Conservation (phyloP, 768 basidiomycete genomes). For the Mrakia gelida region DNA sequence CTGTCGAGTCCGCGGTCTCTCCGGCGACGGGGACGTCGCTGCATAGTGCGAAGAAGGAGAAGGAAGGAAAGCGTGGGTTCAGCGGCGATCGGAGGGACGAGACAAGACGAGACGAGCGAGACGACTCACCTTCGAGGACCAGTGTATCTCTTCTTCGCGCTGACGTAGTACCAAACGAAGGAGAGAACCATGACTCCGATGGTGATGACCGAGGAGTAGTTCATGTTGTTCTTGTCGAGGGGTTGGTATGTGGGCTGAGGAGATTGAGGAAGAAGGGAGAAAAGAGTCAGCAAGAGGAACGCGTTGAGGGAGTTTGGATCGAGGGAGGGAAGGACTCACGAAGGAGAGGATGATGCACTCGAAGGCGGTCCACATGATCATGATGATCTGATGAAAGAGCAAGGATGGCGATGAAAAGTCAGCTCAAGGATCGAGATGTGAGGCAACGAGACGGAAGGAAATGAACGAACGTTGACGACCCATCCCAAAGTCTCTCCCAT, state of each 20-base stretch:
- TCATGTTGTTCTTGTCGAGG: constrained; percentile 69
- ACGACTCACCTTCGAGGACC: constrained; percentile 30
- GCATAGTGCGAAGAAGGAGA: neutral
- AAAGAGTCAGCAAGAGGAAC: constrained; percentile 41
- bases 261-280: constrained; percentile 55
- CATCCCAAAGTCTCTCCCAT: constrained; percentile 21
- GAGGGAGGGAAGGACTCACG: constrained; percentile 25
- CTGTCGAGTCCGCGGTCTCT: neutral
- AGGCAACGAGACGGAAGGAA: neutral
- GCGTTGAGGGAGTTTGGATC: neutral
- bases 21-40: constrained; percentile 3
- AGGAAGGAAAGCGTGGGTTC: neutral
- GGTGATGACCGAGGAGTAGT: constrained; percentile 53
- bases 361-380: constrained; percentile 49
- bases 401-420: constrained; percentile 50
- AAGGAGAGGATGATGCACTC: constrained; percentile 33
- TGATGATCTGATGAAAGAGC: constrained; percentile 55
- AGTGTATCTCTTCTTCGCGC: constrained; percentile 34
- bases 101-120: neutral
- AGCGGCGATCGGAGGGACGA: neutral
- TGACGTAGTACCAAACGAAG: constrained; percentile 35
- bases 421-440: neutral
- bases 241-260: constrained; percentile 66
- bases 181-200: constrained; percentile 45
- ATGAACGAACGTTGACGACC: constrained; percentile 12